Evolutionary conservation across 495 filamentous ascomycete genomes (phyloP).

Genomic region (Chaetomidium leptoderma): DNA sequence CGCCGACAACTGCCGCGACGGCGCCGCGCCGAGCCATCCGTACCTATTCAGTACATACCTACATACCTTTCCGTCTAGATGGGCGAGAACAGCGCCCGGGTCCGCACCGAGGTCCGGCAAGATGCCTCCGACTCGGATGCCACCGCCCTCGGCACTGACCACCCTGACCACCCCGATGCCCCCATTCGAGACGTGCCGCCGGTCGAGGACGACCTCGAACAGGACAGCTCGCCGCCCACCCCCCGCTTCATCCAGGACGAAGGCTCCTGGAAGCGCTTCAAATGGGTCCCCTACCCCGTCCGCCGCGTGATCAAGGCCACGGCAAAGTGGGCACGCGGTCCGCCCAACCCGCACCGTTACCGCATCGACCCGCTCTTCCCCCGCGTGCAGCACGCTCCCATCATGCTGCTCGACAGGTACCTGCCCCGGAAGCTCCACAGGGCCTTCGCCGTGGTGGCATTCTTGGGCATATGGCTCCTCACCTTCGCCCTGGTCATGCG

Average conservation of each 20-base stretch:
- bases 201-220: slow-evolving; percentile 29
- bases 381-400: slow-evolving; percentile 61
- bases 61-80: too few species aligned
- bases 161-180: slow-evolving; percentile 35
- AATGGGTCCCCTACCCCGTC: slow-evolving; percentile 50
- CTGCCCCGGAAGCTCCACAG: slow-evolving; percentile 62
- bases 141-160: slow-evolving; percentile 22
- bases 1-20: too few species aligned
- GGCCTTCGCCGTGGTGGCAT: slow-evolving; percentile 53
- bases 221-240: slow-evolving; percentile 30
- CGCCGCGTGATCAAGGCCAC: slow-evolving; percentile 40
- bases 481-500: slow-evolving; percentile 65
- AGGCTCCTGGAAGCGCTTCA: slow-evolving; percentile 33
- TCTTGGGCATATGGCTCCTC: slow-evolving; percentile 67
- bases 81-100: slow-evolving; percentile 3
- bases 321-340: slow-evolving; percentile 66
- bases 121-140: slow-evolving; percentile 10
- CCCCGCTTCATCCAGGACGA: slow-evolving; percentile 41
- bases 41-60: too few species aligned
- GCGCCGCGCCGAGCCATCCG: neutral
- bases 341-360: slow-evolving; percentile 57
- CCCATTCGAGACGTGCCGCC: slow-evolving; percentile 22
- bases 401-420: slow-evolving; percentile 56
- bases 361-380: slow-evolving; percentile 68
- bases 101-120: neutral